phyloP scores from a whole-genome alignment of 345 rosid species.

The Raphanus sativus region DNA sequence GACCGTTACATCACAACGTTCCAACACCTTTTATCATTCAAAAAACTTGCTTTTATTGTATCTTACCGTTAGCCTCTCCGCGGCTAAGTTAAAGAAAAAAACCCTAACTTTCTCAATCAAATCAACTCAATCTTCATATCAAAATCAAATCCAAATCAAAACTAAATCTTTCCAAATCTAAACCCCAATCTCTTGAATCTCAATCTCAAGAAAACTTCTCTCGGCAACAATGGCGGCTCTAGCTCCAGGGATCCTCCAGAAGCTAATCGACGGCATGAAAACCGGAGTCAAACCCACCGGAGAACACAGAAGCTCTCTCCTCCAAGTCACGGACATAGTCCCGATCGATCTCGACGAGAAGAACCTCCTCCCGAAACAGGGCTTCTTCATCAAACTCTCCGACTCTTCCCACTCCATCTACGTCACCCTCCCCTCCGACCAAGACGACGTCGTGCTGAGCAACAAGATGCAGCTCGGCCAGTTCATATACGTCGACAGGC shows the following conservation, averaged over 20 bases:
- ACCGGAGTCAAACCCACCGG: constrained; percentile 74
- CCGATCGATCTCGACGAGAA: constrained; percentile 95
- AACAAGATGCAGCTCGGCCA: constrained; percentile 91
- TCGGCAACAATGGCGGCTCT: constrained; percentile 52
- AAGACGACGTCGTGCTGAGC: constrained; percentile 76
- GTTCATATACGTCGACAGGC: constrained; percentile 69
- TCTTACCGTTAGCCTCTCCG: constrained; percentile 29
- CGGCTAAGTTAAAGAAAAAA: neutral
- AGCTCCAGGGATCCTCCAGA: constrained; percentile 77
- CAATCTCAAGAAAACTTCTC: neutral
- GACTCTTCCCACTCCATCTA: constrained; percentile 94
- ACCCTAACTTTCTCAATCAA: constrained; percentile 13
- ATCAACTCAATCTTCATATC: neutral
- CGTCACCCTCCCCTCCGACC: constrained; percentile 76
- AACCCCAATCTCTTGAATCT: constrained; percentile 8
- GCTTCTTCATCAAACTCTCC: constrained; percentile 84
- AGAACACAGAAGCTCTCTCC: constrained; percentile 84
- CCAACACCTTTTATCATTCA: neutral
- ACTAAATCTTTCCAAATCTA: neutral
- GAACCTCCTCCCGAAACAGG: constrained; percentile 73
- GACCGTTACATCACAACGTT: constrained; percentile 38
- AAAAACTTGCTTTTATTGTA: neutral
- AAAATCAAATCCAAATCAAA: neutral
- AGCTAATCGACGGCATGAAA: constrained; percentile 77
- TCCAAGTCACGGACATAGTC: constrained; percentile 89